Conservation (phyloP, 2,329 filamentous ascomycete species). For the Trichoderma sp. region DNA sequence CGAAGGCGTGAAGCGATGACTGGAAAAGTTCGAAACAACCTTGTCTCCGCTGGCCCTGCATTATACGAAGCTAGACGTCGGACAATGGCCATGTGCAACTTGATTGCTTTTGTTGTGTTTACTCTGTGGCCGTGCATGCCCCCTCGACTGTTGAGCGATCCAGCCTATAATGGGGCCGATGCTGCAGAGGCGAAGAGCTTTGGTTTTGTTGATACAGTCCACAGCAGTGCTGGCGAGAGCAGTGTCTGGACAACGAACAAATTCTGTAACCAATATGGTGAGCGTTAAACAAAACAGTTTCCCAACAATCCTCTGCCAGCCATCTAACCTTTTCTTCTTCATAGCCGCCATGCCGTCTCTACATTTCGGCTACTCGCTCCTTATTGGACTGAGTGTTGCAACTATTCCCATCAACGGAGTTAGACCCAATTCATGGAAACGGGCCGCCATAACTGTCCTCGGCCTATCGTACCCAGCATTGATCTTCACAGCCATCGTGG, state of each 20-base stretch:
- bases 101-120: conserved; percentile 64
- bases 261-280: conserved; percentile 76
- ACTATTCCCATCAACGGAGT: conserved; percentile 64
- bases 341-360: conserved; percentile 73
- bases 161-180: conserved; percentile 56
- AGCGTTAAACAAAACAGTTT: conserved; percentile 34
- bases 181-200: conserved; percentile 63
- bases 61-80: conserved; percentile 60
- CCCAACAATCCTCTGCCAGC: neutral
- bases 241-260: conserved; percentile 69
- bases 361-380: conserved; percentile 75
- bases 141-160: conserved; percentile 61
- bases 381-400: conserved; percentile 71
- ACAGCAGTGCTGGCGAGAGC: conserved; percentile 53
- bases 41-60: conserved; percentile 46
- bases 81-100: conserved; percentile 65
- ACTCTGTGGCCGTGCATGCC: conserved; percentile 69
- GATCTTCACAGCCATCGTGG: conserved; percentile 69
- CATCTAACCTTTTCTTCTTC: conserved; percentile 6
- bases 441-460: conserved; percentile 48
- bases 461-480: conserved; percentile 67
- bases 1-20: conserved; percentile 50
- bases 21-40: conserved; percentile 37
- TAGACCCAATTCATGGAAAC: conserved; percentile 56
- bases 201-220: conserved; percentile 65